Base-by-base conservation (phyloP, 1,284 basidiomycete genomes). In the Mixia osmundae region DNA sequence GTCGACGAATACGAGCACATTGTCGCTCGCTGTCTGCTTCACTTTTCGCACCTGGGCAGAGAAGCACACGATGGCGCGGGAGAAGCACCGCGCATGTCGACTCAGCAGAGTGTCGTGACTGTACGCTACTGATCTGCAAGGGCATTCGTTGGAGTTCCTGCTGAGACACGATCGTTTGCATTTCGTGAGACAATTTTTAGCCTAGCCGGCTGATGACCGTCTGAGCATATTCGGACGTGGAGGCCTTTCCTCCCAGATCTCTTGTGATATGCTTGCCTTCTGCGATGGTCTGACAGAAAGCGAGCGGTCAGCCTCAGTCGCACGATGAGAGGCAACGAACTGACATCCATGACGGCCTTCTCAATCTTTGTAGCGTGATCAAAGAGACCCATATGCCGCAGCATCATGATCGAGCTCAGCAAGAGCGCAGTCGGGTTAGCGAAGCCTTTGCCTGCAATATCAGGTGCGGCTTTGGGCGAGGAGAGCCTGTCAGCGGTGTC, bases 351-450 rank as follows among this genome's bases (percentile, higher is more conserved):
- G 31, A 77, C 71, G 42, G 91, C 91, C 57, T 71, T 72, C 64
- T 95, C 85, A 51, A 99, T 97, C 59, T 71, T 77, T 53, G 69
- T 64, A 24, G 89, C 91, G 54, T 82, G 66, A 44, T 76, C 69
- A 54, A 69, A 68, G 47, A 97, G 63, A 55, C 72, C 72, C 91
- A 99, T 68, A 47, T 52, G 77, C 74, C 79, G 70, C 51, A 91
- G 58, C 83, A 94, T 95, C 89, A 95, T 95, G 50, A 94, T 64
- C 39, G 80, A 85, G 43, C 80, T 87, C 47, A 97, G 62, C 40
- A 97, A 65, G 39, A 97, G 69, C 10, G 91, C 91, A 20, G 91
- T 95, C 29, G 91, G 91, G 67, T 99, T 99, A 54, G 91, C 91
- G 51, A 89, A 67, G 51, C 87, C 85, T 50, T 58, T 48, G 26